These are phyloP conservation scores for Septoria petroselini DNA, from an alignment of 2,329 filamentous ascomycete genomes.

Conservation along the genomic window DNA sequence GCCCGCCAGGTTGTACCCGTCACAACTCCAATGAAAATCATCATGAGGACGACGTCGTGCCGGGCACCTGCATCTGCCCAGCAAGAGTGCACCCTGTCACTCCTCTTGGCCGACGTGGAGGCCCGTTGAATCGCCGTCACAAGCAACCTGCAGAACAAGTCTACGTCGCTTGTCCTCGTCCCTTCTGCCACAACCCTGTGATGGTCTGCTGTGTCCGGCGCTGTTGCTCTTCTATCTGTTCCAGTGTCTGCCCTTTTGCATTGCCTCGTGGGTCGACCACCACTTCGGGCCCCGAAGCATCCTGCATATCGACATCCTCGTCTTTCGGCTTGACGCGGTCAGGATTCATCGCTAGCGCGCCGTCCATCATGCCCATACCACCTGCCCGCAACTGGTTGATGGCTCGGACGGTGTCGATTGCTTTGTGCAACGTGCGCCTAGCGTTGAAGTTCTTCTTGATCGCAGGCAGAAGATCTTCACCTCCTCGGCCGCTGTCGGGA, in stretches of 20 bases:
- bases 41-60: too few relatives aligned
- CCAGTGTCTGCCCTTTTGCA: conserved; percentile 59
- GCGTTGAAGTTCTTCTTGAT: conserved; percentile 72
- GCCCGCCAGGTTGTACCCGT: too few relatives aligned
- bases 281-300: conserved; percentile 26
- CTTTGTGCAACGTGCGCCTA: conserved; percentile 61
- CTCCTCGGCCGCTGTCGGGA: conserved; percentile 48
- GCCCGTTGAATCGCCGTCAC: too few relatives aligned
- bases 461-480: conserved; percentile 59
- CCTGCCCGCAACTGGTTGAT: conserved; percentile 66
- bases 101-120: too few relatives aligned
- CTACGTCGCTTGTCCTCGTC: conserved; percentile 15
- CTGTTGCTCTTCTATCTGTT: conserved; percentile 61
- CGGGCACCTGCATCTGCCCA: too few relatives aligned
- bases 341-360: conserved; percentile 57
- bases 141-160: too few relatives aligned
- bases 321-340: conserved; percentile 32
- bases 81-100: too few relatives aligned
- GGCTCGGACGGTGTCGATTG: conserved; percentile 65
- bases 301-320: conserved; percentile 44
- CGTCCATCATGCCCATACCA: conserved; percentile 59
- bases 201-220: conserved; percentile 58
- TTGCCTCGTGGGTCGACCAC: conserved; percentile 58
- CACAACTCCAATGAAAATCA: too few relatives aligned
- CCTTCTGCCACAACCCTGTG: conserved; percentile 53